phyloP scores from a whole-genome alignment of 1,284 basidiomycete species.

The Chalciporus sp. region DNA sequence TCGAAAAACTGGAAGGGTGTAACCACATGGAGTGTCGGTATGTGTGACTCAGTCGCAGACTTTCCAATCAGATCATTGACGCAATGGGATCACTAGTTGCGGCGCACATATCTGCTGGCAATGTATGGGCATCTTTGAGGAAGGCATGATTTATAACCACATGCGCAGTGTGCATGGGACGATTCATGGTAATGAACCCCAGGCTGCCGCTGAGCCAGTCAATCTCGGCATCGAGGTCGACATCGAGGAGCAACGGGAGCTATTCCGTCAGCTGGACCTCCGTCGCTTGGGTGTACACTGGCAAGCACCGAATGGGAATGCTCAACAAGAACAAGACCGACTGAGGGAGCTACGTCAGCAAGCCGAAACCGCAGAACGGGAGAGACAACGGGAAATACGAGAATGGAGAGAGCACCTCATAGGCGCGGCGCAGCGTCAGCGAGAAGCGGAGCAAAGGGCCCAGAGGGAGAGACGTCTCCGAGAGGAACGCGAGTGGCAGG shows the following conservation, averaged over 20 bases:
- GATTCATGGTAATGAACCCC: slow-evolving; percentile 23
- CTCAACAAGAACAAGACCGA: neutral
- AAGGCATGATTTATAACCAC: slow-evolving; percentile 49
- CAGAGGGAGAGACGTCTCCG: too few species aligned
- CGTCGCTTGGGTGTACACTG: too few species aligned
- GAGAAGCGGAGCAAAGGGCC: neutral
- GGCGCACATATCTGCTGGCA: slow-evolving; percentile 58
- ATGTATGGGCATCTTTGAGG: slow-evolving; percentile 42
- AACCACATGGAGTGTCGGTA: slow-evolving; percentile 54
- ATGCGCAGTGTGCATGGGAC: slow-evolving; percentile 51
- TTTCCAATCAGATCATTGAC: neutral
- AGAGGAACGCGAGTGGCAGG: too few species aligned
- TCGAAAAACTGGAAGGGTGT: slow-evolving; percentile 56
- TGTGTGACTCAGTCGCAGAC: neutral
- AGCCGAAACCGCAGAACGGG: slow-evolving; percentile 9
- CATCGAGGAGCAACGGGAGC: slow-evolving; percentile 25
- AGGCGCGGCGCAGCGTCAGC: neutral
- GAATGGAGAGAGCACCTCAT: too few species aligned
- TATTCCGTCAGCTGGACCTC: slow-evolving; percentile 18
- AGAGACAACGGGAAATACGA: neutral
- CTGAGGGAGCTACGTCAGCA: neutral
- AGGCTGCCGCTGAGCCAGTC: neutral
- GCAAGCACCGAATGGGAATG: too few species aligned
- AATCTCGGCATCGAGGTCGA: slow-evolving; percentile 18
- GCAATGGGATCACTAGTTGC: slow-evolving; percentile 34